A percentile compares a stretch with the other conserved stretches of the same genome.
These are phyloP conservation scores for Saprolegnia diclina DNA, from an alignment of 352 stramenopile genomes.

Conservation along the genomic window DNA sequence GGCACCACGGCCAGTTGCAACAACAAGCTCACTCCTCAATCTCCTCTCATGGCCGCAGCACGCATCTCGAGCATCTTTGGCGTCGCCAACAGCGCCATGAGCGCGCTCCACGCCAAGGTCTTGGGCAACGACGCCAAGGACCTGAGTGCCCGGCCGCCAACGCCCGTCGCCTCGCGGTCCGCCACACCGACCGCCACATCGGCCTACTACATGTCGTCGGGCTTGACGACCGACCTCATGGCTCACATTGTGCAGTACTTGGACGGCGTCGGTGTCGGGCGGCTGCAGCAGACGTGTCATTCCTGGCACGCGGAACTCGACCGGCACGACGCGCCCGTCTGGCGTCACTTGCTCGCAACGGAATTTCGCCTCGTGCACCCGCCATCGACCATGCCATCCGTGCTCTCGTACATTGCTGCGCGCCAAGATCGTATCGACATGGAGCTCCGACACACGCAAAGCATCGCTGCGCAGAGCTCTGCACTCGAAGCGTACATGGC, in stretches of 20 bases:
- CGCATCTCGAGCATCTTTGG: not conserved
- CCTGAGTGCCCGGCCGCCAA: too few species aligned
- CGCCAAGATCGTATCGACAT: constrained; percentile 37
- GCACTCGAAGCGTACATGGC: constrained; percentile 54
- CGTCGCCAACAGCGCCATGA: not conserved
- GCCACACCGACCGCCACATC: not conserved
- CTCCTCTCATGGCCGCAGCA: not conserved
- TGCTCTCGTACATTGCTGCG: constrained; percentile 45
- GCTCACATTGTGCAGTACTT: constrained; percentile 42
- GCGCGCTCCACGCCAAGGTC: not conserved
- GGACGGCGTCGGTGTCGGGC: constrained; percentile 40
- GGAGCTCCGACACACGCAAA: constrained; percentile 45
- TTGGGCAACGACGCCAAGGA: too few species aligned
- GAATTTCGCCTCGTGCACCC: constrained; percentile 41
- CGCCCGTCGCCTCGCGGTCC: too few species aligned
- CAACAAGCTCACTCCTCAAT: too few species aligned
- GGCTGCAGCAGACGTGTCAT: constrained; percentile 39
- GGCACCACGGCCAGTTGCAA: not conserved
- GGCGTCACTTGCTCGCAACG: constrained; percentile 33
- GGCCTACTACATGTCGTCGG: constrained; percentile 11
- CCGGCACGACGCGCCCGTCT: constrained; percentile 40
- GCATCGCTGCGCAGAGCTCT: constrained; percentile 35
- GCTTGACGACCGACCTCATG: constrained; percentile 5
- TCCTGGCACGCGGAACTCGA: constrained; percentile 41
- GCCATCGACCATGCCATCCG: constrained; percentile 43